phyloP scores from a whole-genome alignment of 2,329 filamentous ascomycete genomes.

The Fusarium chlamydosporum region DNA sequence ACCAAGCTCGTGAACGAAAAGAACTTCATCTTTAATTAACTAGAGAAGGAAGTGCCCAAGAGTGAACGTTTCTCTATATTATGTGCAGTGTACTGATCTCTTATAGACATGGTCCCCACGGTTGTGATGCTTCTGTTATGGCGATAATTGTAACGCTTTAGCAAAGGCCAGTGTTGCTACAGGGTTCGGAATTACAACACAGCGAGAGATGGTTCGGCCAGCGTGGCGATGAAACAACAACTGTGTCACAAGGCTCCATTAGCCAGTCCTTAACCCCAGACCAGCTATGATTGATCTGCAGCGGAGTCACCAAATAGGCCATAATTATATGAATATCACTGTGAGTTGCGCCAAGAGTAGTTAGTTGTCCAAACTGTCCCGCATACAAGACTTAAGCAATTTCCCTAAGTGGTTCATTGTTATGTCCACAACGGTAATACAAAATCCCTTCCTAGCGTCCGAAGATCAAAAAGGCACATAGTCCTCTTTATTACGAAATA shows the following conservation, averaged over 20 bases:
- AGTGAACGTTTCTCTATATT: too few relatives aligned
- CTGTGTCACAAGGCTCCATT: background rate
- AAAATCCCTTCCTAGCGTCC: background rate
- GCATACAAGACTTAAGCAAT: background rate
- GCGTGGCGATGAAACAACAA: background rate
- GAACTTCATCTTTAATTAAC: constrained; percentile 3
- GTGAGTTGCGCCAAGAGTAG: too few relatives aligned
- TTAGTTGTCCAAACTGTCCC: too few relatives aligned
- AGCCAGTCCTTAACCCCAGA: too few relatives aligned
- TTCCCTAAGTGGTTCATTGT: background rate
- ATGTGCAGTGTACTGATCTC: too few relatives aligned
- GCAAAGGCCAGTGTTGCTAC: background rate
- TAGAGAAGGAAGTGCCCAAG: too few relatives aligned
- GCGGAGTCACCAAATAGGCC: too few relatives aligned
- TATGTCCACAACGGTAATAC: background rate
- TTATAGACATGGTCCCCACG: too few relatives aligned
- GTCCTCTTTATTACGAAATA: too few relatives aligned
- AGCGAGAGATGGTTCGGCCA: background rate
- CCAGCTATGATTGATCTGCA: too few relatives aligned
- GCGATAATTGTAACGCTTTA: background rate
- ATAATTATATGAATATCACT: too few relatives aligned
- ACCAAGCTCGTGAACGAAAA: background rate
- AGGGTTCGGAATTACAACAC: background rate
- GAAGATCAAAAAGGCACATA: background rate
- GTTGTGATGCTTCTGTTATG: too few relatives aligned